Conservation (phyloP, 805 yeast species). For the Wickerhamiella spandovensis region DNA sequence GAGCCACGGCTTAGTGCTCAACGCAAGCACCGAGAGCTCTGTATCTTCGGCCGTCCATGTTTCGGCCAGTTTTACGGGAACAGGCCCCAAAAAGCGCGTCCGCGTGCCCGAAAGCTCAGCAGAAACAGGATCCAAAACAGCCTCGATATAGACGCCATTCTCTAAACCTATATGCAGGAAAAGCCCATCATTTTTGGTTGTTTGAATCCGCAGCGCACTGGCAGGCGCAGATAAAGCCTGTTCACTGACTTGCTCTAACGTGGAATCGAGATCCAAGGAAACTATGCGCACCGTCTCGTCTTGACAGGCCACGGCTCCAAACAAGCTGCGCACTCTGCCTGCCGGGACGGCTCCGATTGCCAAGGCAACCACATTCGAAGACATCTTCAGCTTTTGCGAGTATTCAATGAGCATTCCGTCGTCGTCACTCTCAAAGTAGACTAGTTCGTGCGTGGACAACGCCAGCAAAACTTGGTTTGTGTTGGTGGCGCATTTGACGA, state of each 20-base stretch:
- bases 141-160: constrained; percentile 68
- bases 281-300: constrained; percentile 59
- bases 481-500: constrained; percentile 49
- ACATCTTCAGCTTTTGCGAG: constrained; percentile 42
- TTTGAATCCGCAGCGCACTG: constrained; percentile 25
- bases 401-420: constrained; percentile 59
- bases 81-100: constrained; percentile 61
- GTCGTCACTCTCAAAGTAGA: constrained; percentile 68
- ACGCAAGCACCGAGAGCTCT: constrained; percentile 29
- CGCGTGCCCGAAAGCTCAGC: constrained; percentile 56
- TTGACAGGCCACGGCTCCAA: constrained; percentile 55
- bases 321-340: constrained; percentile 38
- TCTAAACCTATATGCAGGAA: constrained; percentile 65
- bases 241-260: constrained; percentile 46
- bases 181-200: constrained; percentile 11
- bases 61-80: constrained; percentile 39
- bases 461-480: constrained; percentile 56
- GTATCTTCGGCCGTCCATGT: constrained; percentile 19
- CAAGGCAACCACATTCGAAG: constrained; percentile 17
- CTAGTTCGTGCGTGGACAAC: constrained; percentile 57
- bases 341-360: constrained; percentile 36
- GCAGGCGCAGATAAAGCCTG: constrained; percentile 53
- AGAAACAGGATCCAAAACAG: constrained; percentile 40
- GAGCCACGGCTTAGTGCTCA: constrained; percentile 45
- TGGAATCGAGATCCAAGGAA: constrained; percentile 44